These are phyloP conservation scores for Trypanosoma theileri DNA, from an alignment of 208 protist genomes.

Conservation along the genomic window DNA sequence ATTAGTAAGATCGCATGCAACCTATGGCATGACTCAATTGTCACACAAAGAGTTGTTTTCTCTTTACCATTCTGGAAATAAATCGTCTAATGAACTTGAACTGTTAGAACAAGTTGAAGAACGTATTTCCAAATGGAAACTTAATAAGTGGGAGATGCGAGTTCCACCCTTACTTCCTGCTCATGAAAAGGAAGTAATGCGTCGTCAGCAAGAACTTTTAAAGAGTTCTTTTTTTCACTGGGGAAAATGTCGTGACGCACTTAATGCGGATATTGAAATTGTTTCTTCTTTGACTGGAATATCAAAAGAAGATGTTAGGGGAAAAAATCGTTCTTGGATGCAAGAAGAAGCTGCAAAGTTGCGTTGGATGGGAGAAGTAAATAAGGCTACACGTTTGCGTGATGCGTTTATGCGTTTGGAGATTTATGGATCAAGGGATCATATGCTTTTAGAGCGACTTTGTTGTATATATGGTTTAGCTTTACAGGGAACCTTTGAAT, in stretches of 20 bases:
- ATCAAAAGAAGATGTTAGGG: slow-evolving; percentile 37
- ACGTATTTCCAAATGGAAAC: slow-evolving; percentile 59
- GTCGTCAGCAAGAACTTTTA: slow-evolving; percentile 66
- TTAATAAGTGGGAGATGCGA: slow-evolving; percentile 89
- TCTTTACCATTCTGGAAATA: slow-evolving; percentile 20
- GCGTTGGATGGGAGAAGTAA: slow-evolving; percentile 85
- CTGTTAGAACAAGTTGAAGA: slow-evolving; percentile 62
- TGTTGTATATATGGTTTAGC: slow-evolving; percentile 84
- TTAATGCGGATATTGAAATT: slow-evolving; percentile 47
- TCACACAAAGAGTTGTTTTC: slow-evolving; percentile 46
- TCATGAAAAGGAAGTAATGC: slow-evolving; percentile 49
- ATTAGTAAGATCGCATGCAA: slow-evolving; percentile 44
- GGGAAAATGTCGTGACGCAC: slow-evolving; percentile 35
- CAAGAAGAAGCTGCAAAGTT: slow-evolving; percentile 73
- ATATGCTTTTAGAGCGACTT: slow-evolving; percentile 70
- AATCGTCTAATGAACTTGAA: slow-evolving; percentile 27
- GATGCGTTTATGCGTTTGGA: slow-evolving; percentile 85
- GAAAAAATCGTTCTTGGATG: slow-evolving; percentile 75
- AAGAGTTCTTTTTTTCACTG: slow-evolving; percentile 56
- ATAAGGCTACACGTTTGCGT: slow-evolving; percentile 73
- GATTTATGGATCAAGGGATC: slow-evolving; percentile 63
- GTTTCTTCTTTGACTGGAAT: slow-evolving; percentile 52
- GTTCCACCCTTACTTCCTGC: slow-evolving; percentile 51
- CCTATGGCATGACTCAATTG: slow-evolving; percentile 50
- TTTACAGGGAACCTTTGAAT: slow-evolving; percentile 68